Conservation (phyloP, 2,329 filamentous ascomycete genomes). For the Pyrenochaeta sp. region DNA sequence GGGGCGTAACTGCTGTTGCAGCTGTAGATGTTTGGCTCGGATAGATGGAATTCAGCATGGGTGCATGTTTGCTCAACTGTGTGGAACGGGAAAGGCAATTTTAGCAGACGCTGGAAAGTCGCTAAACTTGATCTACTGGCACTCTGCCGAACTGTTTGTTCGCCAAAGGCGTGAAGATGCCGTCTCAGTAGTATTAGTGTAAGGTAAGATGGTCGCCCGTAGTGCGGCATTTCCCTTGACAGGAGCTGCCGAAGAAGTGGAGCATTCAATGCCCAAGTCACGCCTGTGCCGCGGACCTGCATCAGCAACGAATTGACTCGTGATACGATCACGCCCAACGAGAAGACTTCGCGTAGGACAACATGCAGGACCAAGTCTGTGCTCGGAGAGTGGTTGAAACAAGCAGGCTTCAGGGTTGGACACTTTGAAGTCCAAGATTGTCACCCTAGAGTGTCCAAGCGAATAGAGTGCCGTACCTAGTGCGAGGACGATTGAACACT, state of each 20-base stretch:
- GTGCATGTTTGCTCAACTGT: too few relatives aligned
- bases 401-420: constrained; percentile 7
- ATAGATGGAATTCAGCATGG: constrained; percentile 1
- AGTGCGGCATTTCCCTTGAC: not conserved
- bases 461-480: constrained; percentile 4
- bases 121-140: too few relatives aligned
- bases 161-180: too few relatives aligned
- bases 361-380: not conserved
- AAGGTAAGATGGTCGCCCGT: not conserved
- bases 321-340: constrained; percentile 1
- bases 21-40: not conserved
- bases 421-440: too few relatives aligned
- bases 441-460: constrained; percentile 8
- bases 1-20: constrained; percentile 4
- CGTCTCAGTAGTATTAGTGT: too few relatives aligned
- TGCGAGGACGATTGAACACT: constrained; percentile 2
- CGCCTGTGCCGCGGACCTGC: constrained; percentile 1
- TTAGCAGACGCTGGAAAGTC: too few relatives aligned
- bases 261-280: not conserved
- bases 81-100: too few relatives aligned
- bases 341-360: not conserved
- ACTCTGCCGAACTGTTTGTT: too few relatives aligned
- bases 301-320: constrained; percentile 1
- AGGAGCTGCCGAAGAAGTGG: not conserved
- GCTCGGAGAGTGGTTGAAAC: constrained; percentile 5